Conservation (phyloP, 257 asterid genomes). For the Nicotiana tomentosiformis region DNA sequence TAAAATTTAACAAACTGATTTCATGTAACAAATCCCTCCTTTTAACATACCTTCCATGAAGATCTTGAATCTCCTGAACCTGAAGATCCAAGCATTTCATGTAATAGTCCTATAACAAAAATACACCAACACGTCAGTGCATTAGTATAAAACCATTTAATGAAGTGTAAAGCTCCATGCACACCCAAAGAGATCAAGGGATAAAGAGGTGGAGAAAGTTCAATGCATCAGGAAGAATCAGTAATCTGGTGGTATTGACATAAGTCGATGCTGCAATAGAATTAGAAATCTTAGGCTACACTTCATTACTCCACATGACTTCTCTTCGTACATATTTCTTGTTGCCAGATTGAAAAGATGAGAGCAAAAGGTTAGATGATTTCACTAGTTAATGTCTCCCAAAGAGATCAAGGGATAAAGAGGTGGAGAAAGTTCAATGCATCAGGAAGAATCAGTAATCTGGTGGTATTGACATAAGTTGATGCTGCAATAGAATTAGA, state of each 20-base stretch:
- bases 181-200: neutral
- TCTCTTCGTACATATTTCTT: neutral
- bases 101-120: slow-evolving; percentile 55
- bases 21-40: neutral
- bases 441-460: neutral
- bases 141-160: neutral
- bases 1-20: slow-evolving; percentile 1
- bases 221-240: neutral
- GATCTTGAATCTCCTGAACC: slow-evolving; percentile 66
- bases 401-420: neutral
- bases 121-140: slow-evolving; percentile 10
- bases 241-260: neutral
- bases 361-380: neutral
- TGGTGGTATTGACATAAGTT: neutral
- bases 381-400: neutral
- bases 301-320: neutral
- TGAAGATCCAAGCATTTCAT: slow-evolving; percentile 80
- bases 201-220: neutral
- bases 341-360: neutral
- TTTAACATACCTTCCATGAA: slow-evolving; percentile 77
- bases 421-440: neutral
- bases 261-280: neutral
- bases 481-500: neutral
- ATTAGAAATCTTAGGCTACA: neutral
- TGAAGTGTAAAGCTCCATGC: neutral